Conservation (phyloP, 2,329 filamentous ascomycete species). For the Sclerotinia nivalis region DNA sequence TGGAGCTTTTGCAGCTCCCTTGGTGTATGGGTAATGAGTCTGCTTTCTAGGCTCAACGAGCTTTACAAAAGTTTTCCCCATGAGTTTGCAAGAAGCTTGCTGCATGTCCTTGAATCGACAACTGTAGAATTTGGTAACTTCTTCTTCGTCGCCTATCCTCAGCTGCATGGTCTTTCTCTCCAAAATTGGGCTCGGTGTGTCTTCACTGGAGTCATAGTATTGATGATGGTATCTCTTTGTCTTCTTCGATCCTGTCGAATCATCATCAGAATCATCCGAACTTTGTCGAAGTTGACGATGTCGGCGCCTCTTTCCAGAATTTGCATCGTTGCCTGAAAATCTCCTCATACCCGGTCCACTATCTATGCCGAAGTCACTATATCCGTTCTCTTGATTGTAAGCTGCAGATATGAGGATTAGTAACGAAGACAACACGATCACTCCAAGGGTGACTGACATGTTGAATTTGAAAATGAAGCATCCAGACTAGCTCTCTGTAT, state of each 20-base stretch:
- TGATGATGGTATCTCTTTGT: conserved; percentile 30
- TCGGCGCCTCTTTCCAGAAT: conserved; percentile 25
- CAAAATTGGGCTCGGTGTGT: conserved; percentile 27
- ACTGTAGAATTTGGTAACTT: conserved; percentile 61
- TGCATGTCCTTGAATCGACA: conserved; percentile 65
- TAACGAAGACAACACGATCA: not conserved
- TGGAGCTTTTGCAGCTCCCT: conserved; percentile 61
- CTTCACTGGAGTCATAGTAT: conserved; percentile 29
- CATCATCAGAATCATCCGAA: conserved; percentile 35
- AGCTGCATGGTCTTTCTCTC: conserved; percentile 42
- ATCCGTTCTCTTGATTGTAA: conserved; percentile 30
- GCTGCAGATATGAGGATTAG: conserved; percentile 25
- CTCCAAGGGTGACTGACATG: conserved; percentile 15
- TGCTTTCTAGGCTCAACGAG: conserved; percentile 76
- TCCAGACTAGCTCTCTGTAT: conserved; percentile 24
- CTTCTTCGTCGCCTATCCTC: conserved; percentile 54
- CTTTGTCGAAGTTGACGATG: conserved; percentile 27
- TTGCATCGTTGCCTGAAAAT: conserved; percentile 27
- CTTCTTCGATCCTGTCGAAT: conserved; percentile 29
- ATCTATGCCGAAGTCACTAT: conserved; percentile 30
- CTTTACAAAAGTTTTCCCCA: conserved; percentile 76
- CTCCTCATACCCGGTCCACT: conserved; percentile 26
- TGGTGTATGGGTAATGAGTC: conserved; percentile 70
- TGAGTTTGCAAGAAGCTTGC: conserved; percentile 69
- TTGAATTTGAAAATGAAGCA: conserved; percentile 21